Percentiles rank a stretch among this genome's conserved stretches.
phyloP scores from a whole-genome alignment of 169 alveolate genomes.

The Plasmodium yoelii region DNA sequence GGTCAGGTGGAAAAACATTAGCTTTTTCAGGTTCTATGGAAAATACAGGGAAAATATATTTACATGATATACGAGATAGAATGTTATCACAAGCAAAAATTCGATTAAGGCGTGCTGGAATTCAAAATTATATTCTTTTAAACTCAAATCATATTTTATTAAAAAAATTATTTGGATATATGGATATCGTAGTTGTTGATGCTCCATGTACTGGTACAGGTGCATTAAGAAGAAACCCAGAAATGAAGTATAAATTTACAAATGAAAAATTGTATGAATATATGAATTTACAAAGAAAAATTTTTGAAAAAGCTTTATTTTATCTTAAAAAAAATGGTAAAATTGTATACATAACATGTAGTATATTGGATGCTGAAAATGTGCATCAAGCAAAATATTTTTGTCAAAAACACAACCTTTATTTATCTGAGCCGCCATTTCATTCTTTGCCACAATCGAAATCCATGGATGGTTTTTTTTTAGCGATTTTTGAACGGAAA shows the following conservation, averaged over 20 bases:
- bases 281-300: slow-evolving; percentile 83
- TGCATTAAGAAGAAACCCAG: slow-evolving; percentile 95
- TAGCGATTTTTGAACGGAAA: slow-evolving; percentile 88
- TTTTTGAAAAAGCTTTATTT: slow-evolving; percentile 84
- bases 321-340: slow-evolving; percentile 89
- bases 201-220: slow-evolving; percentile 97
- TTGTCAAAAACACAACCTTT: slow-evolving; percentile 86
- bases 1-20: slow-evolving; percentile 95
- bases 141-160: slow-evolving; percentile 80
- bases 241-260: slow-evolving; percentile 90
- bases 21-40: slow-evolving; percentile 92
- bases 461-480: slow-evolving; percentile 96
- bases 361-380: slow-evolving; percentile 91
- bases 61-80: slow-evolving; percentile 89
- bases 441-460: slow-evolving; percentile 90
- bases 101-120: slow-evolving; percentile 93
- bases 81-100: slow-evolving; percentile 89
- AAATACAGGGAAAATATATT: slow-evolving; percentile 91
- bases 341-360: slow-evolving; percentile 93
- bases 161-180: slow-evolving; percentile 83
- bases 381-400: slow-evolving; percentile 84
- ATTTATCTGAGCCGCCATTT: slow-evolving; percentile 88
- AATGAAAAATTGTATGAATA: slow-evolving; percentile 80
- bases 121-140: slow-evolving; percentile 89
- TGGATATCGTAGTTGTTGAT: slow-evolving; percentile 94